These are phyloP conservation scores for Colletotrichum sp. DNA, from an alignment of 2,329 filamentous ascomycete species.

Conservation along the genomic window DNA sequence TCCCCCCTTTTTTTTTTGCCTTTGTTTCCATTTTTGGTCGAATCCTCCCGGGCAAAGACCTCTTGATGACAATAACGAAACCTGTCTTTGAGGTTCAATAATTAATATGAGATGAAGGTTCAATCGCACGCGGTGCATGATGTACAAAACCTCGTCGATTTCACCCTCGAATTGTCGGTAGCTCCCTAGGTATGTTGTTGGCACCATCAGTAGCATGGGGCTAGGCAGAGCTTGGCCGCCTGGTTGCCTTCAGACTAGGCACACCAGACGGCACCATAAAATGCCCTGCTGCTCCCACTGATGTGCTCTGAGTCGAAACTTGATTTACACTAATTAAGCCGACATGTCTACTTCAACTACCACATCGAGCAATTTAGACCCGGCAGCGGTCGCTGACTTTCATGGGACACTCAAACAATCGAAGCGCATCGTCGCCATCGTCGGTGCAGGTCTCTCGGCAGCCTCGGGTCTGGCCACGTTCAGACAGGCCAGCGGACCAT, in stretches of 20 bases:
- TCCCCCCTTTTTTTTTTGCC: background rate
- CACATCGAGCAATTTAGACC: conserved; percentile 4
- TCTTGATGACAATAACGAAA: background rate
- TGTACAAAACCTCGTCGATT: background rate
- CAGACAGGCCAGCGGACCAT: conserved; percentile 67
- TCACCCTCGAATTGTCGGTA: background rate
- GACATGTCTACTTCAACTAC: background rate
- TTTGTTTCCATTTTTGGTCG: background rate
- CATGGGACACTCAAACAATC: conserved; percentile 25
- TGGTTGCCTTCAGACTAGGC: background rate
- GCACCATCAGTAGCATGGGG: background rate
- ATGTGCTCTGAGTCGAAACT: background rate
- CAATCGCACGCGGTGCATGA: background rate
- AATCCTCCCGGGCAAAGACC: background rate
- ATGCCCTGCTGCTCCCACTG: background rate
- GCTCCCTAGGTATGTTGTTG: background rate
- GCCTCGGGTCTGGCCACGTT: conserved; percentile 56
- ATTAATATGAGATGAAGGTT: background rate
- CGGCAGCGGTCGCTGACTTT: conserved; percentile 24
- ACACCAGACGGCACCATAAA: background rate
- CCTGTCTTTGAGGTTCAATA: background rate
- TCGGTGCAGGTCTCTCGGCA: conserved; percentile 34
- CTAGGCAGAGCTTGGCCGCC: background rate
- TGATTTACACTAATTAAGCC: background rate
- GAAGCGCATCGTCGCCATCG: conserved; percentile 32